These are phyloP conservation scores for Exophiala oligosperma DNA, from an alignment of 2,329 filamentous ascomycete genomes.

Conservation along the genomic window DNA sequence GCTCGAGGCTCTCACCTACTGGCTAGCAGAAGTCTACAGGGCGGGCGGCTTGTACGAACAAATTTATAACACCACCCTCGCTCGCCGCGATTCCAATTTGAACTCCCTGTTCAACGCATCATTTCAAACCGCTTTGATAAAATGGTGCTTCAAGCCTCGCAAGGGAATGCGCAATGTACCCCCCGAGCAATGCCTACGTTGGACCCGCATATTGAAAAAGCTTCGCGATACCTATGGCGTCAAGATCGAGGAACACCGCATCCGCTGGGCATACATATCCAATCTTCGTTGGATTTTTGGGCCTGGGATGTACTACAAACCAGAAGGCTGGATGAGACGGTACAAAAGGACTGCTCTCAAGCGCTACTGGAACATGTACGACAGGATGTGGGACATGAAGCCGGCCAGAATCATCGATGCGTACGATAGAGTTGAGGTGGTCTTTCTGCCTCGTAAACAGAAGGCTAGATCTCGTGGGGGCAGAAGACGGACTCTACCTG, in stretches of 20 bases:
- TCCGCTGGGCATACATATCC: slow-evolving; percentile 17
- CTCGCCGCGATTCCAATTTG: slow-evolving; percentile 28
- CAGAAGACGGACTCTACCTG: background rate
- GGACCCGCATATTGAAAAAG: slow-evolving; percentile 21
- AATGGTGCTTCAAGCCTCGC: slow-evolving; percentile 48
- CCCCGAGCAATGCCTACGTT: slow-evolving; percentile 20
- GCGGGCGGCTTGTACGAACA: slow-evolving; percentile 9
- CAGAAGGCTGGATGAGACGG: slow-evolving; percentile 5
- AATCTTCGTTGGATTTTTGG: slow-evolving; percentile 18
- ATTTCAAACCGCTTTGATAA: slow-evolving; percentile 49
- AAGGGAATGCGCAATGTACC: slow-evolving; percentile 11
- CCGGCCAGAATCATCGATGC: slow-evolving; percentile 8
- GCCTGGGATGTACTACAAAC: background rate
- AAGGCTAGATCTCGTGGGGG: background rate
- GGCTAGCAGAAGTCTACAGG: slow-evolving; percentile 24
- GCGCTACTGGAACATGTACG: slow-evolving; percentile 20
- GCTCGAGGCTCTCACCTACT: slow-evolving; percentile 17
- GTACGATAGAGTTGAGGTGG: slow-evolving; percentile 3
- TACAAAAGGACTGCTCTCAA: slow-evolving; percentile 3
- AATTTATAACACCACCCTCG: background rate
- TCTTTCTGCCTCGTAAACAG: slow-evolving; percentile 4
- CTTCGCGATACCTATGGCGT: slow-evolving; percentile 21
- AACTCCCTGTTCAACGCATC: slow-evolving; percentile 42
- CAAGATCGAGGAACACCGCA: slow-evolving; percentile 12
- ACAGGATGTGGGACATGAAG: slow-evolving; percentile 23